Evolutionary conservation across 2,329 filamentous ascomycete species (phyloP), one percentile per base, ranked within the genome.

Genomic region (Colletotrichum cereale): DNA sequence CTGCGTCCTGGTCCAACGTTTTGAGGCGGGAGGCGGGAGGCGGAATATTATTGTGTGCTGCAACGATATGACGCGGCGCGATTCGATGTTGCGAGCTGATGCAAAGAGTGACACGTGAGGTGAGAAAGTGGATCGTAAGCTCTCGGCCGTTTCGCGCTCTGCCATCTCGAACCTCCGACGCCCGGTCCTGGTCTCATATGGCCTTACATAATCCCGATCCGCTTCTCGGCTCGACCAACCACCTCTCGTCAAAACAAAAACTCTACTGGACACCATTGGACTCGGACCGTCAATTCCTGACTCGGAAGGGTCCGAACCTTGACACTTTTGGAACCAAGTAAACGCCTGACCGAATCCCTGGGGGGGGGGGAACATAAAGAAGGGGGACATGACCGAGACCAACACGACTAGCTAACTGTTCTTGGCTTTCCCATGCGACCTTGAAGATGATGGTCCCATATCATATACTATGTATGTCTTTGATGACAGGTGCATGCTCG

Each of bases 401-500:
- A 8, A 16, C 21, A 11, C 31, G 11, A 36, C 8, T 12, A 34
- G 29, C 29, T 53, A 5, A 12, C 50, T 34, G 29, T n/a, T 53
- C 21, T 21, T 3, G 18, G 10, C 2, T 34, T 18, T 29, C 24
- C 10, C 50, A 53, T 53, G 50, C 29, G 18, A 34, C 16, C 48
- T 18, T 12, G 26, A 8, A 16, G 29, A 18, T 18, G 24, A 18
- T 31, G 26, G 6, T 7, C 16, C 29, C 24, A 2, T 31, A n/a
- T n/a, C n/a, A n/a, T n/a, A n/a, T 16, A 34, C 31, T 5, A 34
- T 34, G n/a, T 8, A 34, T 21, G 16, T 26, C 40, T 38, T 21
- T 42, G 58, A 78, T 77, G 47, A 78, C 82, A 4, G 77, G 66
- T 24, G 79, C 76, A 10, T 70, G 74, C 18, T 67, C 75, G 2